Base-by-base conservation (phyloP, 192 early-diverging fungal species). In the Umbelopsis sp. region DNA sequence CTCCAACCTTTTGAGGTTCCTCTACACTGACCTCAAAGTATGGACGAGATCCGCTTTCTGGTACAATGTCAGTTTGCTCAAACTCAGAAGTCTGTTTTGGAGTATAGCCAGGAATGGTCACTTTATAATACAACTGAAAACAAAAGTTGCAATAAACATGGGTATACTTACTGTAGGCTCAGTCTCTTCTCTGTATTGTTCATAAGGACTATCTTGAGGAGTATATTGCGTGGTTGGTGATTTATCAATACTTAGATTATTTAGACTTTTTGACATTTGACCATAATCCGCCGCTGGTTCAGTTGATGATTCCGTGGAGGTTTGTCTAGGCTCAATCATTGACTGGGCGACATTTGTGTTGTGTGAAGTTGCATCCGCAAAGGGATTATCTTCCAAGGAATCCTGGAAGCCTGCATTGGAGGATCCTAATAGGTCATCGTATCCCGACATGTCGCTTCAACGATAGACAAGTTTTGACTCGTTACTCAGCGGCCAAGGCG, bases 1-100 rank as follows among this genome's bases (percentile, higher is more conserved):
- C 92, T 74, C 91, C 91, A 68, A 97, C 87, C 77, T 97, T 95
- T 81, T 91, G 88, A 2, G 96, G 96, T 52, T 97, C 96, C 10
- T 89, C 87, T 0, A 97, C 92, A 12, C 84, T 75, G 38, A 94
- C 88, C 53, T 85, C 78, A 85, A 88, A 86, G 74, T 65, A 78
- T 75, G 92, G 80, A 54, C 86, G 41, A 6, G 67, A 68, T 0
- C 80, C 82, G 22, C 72, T 79, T 29, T 85, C 81, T 20, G 80
- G 80, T 41, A 83, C 69, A 62, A 26, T 62, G 17, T 62, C 56
- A 2, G 56, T 62, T 10, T 62, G 56, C 7, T 62, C 56, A 62
- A 62, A 34, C 29, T 62, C 56, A 34, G 26, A 29, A 32, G 14
- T 62, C 56, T 62, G 12, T 31, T 11, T 34, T 31, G 56, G 26